Conservation (phyloP, 768 basidiomycete genomes). For the Russula sp. region DNA sequence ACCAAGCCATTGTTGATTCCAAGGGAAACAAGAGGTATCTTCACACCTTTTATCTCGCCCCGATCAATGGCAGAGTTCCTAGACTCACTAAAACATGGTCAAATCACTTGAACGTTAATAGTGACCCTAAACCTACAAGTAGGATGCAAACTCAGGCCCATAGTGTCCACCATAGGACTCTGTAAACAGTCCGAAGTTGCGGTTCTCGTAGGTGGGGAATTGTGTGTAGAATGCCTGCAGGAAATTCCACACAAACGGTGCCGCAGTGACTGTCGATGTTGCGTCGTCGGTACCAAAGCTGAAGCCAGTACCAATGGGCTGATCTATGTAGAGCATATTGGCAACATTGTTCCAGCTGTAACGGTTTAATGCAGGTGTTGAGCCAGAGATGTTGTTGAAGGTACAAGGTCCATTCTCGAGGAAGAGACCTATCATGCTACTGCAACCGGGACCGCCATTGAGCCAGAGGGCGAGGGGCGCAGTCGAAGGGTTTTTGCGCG, state of each 20-base stretch:
- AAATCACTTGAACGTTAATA: not conserved
- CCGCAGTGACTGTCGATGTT: not conserved
- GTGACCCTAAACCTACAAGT: not conserved
- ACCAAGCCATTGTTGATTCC: no score
- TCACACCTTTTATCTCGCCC: no score
- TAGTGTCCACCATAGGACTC: no score
- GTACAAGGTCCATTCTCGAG: constrained; percentile 18
- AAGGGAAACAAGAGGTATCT: not conserved
- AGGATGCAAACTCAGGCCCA: constrained; percentile 25
- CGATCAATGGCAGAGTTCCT: not conserved
- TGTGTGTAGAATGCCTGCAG: constrained; percentile 4
- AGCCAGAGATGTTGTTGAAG: constrained; percentile 11
- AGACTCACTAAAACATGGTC: not conserved
- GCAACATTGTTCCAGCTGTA: constrained; percentile 18
- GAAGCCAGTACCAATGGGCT: constrained; percentile 10
- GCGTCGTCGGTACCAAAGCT: not conserved
- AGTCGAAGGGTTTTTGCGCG: not conserved
- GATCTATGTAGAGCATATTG: constrained; percentile 22
- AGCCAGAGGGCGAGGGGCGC: constrained; percentile 10
- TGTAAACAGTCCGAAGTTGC: no score
- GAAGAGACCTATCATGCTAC: constrained; percentile 2
- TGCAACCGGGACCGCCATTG: constrained; percentile 12
- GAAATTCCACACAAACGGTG: not conserved
- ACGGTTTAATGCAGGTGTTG: constrained; percentile 4
- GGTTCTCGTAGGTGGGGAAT: no score